A percentile compares a stretch with the other conserved stretches of the same genome.
phyloP scores from a whole-genome alignment of 148 eudicot genomes.

The Vaccinium darrowii region DNA sequence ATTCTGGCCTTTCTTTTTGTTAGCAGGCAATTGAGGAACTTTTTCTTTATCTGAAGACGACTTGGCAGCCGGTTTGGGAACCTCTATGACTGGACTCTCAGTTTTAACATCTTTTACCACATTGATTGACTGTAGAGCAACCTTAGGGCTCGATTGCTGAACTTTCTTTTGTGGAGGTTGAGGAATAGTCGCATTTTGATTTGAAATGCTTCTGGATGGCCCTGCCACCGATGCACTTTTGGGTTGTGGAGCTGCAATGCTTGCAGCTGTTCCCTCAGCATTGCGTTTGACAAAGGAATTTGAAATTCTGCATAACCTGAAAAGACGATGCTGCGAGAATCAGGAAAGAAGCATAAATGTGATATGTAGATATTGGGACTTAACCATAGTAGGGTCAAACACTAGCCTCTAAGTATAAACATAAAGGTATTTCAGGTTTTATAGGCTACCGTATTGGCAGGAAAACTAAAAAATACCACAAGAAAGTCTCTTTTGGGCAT shows the following conservation, averaged over 20 bases:
- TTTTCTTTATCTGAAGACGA: slow-evolving; percentile 50
- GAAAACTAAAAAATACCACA: background rate
- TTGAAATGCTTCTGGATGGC: slow-evolving; percentile 31
- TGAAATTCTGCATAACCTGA: slow-evolving; percentile 84
- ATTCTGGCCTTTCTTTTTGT: slow-evolving; percentile 53
- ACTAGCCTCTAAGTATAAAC: background rate
- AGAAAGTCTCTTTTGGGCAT: background rate
- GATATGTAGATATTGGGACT: background rate
- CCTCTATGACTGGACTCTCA: slow-evolving; percentile 31
- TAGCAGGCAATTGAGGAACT: slow-evolving; percentile 34
- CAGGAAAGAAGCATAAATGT: background rate
- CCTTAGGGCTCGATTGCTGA: slow-evolving; percentile 50
- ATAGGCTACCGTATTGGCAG: background rate
- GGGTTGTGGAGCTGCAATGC: slow-evolving; percentile 34
- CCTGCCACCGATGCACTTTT: slow-evolving; percentile 37
- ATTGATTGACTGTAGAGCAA: slow-evolving; percentile 30
- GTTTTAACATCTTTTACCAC: slow-evolving; percentile 35
- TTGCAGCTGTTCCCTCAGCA: slow-evolving; percentile 39
- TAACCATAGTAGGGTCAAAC: background rate
- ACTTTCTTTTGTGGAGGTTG: slow-evolving; percentile 47
- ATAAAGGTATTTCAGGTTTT: background rate
- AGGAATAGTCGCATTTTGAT: slow-evolving; percentile 33
- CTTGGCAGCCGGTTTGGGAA: slow-evolving; percentile 33
- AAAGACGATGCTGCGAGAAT: slow-evolving; percentile 8
- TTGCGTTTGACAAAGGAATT: slow-evolving; percentile 73